A percentile compares a stretch with the other conserved stretches of the same genome.
phyloP scores from a whole-genome alignment of 148 eudicot genomes.

The Silene latifolia region DNA sequence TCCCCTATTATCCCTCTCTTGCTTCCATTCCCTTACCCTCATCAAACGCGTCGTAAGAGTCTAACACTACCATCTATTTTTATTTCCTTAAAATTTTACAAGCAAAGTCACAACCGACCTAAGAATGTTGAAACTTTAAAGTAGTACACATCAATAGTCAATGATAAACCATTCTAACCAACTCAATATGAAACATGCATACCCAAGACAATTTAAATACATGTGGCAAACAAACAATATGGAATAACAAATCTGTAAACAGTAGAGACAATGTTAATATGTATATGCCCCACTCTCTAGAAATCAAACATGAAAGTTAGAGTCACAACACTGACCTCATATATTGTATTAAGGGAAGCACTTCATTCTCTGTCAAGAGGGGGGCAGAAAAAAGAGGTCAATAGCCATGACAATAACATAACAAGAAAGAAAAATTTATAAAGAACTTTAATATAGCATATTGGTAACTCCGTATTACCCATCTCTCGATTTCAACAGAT shows the following conservation, averaged over 20 bases:
- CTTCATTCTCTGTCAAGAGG: slow-evolving; percentile 70
- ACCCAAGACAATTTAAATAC: background rate
- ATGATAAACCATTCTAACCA: background rate
- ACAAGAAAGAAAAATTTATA: background rate
- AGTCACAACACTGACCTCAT: slow-evolving; percentile 23
- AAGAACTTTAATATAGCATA: background rate
- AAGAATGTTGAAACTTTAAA: background rate
- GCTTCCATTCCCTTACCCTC: too few relatives aligned
- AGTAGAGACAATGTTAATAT: background rate
- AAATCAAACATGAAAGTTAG: slow-evolving; percentile 9
- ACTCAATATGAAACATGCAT: background rate
- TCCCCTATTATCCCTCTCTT: too few relatives aligned
- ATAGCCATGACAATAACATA: slow-evolving; percentile 4
- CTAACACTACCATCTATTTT: too few relatives aligned
- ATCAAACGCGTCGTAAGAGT: too few relatives aligned
- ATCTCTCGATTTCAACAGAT: slow-evolving; percentile 78
- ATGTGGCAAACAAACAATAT: background rate
- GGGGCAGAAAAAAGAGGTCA: slow-evolving; percentile 11
- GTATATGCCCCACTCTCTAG: background rate
- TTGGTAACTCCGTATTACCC: slow-evolving; percentile 40
- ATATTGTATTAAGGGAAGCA: slow-evolving; percentile 58
- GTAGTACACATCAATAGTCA: background rate
- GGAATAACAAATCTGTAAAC: background rate
- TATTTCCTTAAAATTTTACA: too few relatives aligned
- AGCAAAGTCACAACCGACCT: too few relatives aligned